Percentiles rank a stretch among this genome's conserved stretches.
phyloP scores from a whole-genome alignment of 1,139 yeast species.

The Kazachstania sp. region DNA sequence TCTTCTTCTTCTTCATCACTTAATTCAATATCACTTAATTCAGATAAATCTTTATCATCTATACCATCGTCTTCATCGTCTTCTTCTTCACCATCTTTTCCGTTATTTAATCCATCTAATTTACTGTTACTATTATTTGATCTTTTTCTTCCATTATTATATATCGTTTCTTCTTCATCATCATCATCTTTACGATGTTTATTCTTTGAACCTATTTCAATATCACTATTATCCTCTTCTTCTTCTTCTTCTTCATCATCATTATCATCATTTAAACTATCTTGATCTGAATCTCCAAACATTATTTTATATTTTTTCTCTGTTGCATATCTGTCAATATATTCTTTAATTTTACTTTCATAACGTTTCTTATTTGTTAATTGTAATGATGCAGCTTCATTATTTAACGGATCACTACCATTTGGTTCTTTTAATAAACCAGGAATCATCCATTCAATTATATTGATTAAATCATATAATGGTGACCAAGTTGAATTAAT shows the following conservation, averaged over 20 bases:
- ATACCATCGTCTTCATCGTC: conserved; percentile 15
- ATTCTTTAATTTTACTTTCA: conserved; percentile 61
- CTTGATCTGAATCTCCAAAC: conserved; percentile 40
- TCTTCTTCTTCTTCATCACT: conserved; percentile 37
- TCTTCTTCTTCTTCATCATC: conserved; percentile 16
- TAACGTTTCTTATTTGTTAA: conserved; percentile 63
- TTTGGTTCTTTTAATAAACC: conserved; percentile 88
- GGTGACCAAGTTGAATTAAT: conserved; percentile 99
- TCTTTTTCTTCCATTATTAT: no score
- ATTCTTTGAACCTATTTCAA: neutral
- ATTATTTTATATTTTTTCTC: conserved; percentile 38
- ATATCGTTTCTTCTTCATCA: no score
- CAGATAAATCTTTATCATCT: conserved; percentile 27
- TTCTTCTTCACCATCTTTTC: conserved; percentile 6
- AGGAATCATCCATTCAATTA: conserved; percentile 89
- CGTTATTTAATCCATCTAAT: neutral
- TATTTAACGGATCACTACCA: conserved; percentile 87
- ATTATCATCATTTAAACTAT: conserved; percentile 41
- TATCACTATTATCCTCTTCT: neutral
- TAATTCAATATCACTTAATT: conserved; percentile 40
- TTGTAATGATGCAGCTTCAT: conserved; percentile 81
- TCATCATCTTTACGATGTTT: no score
- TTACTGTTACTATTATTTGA: neutral
- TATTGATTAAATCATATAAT: conserved; percentile 85
- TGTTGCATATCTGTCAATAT: conserved; percentile 69